Percentiles rank a stretch among this genome's conserved stretches.
Conservation (phyloP, 176 grass and related monocot species). For the Oryza meridionalis region DNA sequence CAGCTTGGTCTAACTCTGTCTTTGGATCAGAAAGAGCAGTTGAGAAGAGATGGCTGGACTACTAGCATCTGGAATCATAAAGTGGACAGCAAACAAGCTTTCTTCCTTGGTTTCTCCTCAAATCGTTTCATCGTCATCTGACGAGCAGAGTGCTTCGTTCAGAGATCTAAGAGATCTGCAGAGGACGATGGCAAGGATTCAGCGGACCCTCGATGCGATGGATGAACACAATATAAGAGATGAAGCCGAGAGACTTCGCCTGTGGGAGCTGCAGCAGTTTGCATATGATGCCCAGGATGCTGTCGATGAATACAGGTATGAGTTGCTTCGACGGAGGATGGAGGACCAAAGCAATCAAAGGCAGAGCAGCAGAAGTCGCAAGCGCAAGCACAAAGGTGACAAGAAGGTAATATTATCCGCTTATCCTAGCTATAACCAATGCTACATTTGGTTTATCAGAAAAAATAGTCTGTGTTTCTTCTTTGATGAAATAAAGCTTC, state of each 20-base stretch:
- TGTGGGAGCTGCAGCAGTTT: slow-evolving; percentile 32
- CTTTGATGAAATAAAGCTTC: neutral
- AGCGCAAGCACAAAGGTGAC: slow-evolving; percentile 14
- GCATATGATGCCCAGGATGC: slow-evolving; percentile 45
- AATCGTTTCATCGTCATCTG: neutral
- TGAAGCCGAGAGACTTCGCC: slow-evolving; percentile 32
- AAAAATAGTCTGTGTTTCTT: neutral
- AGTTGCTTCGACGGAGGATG: slow-evolving; percentile 11
- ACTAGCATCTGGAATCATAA: neutral
- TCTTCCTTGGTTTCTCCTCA: neutral
- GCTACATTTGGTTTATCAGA: neutral
- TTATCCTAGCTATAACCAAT: neutral
- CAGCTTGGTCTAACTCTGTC: neutral
- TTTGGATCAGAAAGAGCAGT: neutral
- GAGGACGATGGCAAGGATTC: slow-evolving; percentile 26
- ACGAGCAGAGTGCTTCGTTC: neutral
- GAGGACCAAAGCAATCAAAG: neutral
- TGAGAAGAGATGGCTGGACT: neutral
- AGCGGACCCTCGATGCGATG: slow-evolving; percentile 16
- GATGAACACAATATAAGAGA: slow-evolving; percentile 7
- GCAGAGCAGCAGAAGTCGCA: neutral
- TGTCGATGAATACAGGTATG: slow-evolving; percentile 38
- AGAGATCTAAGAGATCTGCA: slow-evolving; percentile 11
- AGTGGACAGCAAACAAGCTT: slow-evolving; percentile 10
- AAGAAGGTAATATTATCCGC: neutral